A percentile compares a stretch with the other conserved stretches of the same genome.
These are phyloP conservation scores for Stephanocyclus meneghinianus DNA, from an alignment of 352 stramenopile species.

Conservation along the genomic window DNA sequence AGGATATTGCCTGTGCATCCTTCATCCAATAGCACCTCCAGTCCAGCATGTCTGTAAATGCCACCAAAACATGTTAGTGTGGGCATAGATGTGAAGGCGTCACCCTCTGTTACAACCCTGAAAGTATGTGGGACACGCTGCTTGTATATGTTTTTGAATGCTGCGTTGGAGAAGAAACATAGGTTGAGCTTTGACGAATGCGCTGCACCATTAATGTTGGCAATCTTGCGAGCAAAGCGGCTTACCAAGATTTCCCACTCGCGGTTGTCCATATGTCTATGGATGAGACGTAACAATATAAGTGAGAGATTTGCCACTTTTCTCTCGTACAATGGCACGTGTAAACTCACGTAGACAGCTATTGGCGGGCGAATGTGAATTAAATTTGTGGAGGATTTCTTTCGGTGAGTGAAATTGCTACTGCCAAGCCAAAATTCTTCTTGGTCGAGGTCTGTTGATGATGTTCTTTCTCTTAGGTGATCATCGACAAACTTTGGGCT, in stretches of 20 bases:
- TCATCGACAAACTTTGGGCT: not conserved
- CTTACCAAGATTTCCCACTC: slow-evolving; percentile 63
- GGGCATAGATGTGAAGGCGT: slow-evolving; percentile 70
- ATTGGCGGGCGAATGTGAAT: slow-evolving; percentile 60
- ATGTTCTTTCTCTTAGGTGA: slow-evolving; percentile 2
- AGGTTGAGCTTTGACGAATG: not conserved
- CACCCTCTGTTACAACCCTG: slow-evolving; percentile 71
- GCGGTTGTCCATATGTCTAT: slow-evolving; percentile 77
- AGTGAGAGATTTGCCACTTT: not conserved
- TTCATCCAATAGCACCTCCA: slow-evolving; percentile 77
- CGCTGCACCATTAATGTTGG: not conserved
- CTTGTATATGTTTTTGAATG: slow-evolving; percentile 75
- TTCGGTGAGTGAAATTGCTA: slow-evolving; percentile 18
- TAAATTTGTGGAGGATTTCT: slow-evolving; percentile 23
- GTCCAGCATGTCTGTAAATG: slow-evolving; percentile 74
- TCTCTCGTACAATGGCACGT: not conserved
- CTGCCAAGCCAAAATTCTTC: slow-evolving; percentile 34
- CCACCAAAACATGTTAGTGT: slow-evolving; percentile 54
- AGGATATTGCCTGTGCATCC: slow-evolving; percentile 76
- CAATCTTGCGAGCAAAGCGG: not conserved
- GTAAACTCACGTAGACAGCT: slow-evolving; percentile 37
- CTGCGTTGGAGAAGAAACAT: not conserved
- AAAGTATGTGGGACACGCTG: slow-evolving; percentile 75
- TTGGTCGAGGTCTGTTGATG: slow-evolving; percentile 25
- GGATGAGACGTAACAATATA: not conserved